Base-by-base conservation (phyloP, 2,329 filamentous ascomycete genomes). In the Acrocalymma vagum region DNA sequence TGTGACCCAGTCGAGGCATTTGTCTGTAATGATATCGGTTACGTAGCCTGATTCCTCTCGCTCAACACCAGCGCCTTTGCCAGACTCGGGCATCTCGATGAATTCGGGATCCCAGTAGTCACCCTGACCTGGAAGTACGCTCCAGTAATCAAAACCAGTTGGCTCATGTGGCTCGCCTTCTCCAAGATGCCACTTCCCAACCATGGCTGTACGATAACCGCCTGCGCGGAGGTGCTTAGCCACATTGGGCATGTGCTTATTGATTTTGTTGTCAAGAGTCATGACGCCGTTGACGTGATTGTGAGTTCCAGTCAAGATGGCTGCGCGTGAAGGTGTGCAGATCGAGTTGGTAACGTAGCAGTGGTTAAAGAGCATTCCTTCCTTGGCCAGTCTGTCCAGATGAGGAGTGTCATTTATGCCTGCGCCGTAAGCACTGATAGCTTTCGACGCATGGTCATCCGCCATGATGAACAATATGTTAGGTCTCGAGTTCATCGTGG, bases 281-380 rank as follows among this genome's bases (percentile, higher is more conserved):
- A 77, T 68, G 6, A 80, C 78, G 1, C 71, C 72, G 38, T 80
- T 80, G 48, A 79, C 76, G 42, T 80, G 78, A 53, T 79, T 80
- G 48, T 80, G 72, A 0, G 72, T 79, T 6, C 77, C 77, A 0
- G 71, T 75, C 6, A 80, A 51, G 31, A 81, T 78, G 3, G 76
- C 68, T 0, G 77, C 78, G 6, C 78, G 69, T 2, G 74, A 78
- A 0, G 78, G 78, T 2, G 78, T 80, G 52, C 77, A 80, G 35
- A 80, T 79, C 13, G 66, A 72, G 54, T 80, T 80, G 15, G 77
- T 80, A 6, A 80, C 77, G 45, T 80, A 80, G 57, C 76, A 80
- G 48, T 80, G 77, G 47, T 79, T 74, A 54, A 80, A 79, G 7
- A 59, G 58, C 72, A 79, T 77, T 10, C 77, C 77, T 42, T 79